Conservation (phyloP, 2,329 filamentous ascomycete genomes). For the Talaromyces sp. region DNA sequence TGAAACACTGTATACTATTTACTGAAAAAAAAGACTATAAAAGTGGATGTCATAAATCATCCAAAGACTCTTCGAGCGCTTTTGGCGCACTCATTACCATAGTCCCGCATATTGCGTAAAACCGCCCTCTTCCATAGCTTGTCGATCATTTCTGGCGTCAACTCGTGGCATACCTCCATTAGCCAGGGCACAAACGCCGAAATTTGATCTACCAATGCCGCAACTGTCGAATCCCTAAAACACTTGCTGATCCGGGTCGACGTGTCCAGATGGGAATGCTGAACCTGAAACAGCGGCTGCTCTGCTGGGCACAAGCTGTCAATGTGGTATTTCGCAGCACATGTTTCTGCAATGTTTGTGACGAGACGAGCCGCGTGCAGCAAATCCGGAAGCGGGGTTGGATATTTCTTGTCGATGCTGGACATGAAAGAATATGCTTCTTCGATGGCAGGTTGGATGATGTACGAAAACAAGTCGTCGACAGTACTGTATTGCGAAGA, state of each 20-base stretch:
- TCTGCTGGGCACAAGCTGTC: not conserved
- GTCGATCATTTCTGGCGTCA: not conserved
- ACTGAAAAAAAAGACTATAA: not conserved
- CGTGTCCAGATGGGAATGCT: not conserved
- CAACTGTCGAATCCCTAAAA: not conserved
- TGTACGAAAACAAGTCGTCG: not conserved
- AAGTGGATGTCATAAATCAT: not conserved
- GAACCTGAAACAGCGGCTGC: not conserved
- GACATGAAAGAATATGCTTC: not conserved
- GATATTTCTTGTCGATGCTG: not conserved
- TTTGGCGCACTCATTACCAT: not conserved
- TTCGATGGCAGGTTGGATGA: not conserved
- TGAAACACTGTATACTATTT: not conserved
- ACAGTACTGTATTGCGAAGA: not conserved
- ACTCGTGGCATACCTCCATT: not conserved
- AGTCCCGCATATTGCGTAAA: not conserved
- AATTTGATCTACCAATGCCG: not conserved
- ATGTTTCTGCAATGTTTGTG: not conserved
- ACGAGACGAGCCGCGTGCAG: not conserved
- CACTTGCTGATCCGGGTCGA: not conserved
- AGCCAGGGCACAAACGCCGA: not conserved
- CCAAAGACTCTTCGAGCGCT: not conserved
- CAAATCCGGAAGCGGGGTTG: not conserved
- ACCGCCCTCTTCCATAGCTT: not conserved
- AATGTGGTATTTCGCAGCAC: not conserved